These are phyloP conservation scores for Tolypocladium guangdongense DNA, from an alignment of 2,329 filamentous ascomycete species.

Conservation along the genomic window DNA sequence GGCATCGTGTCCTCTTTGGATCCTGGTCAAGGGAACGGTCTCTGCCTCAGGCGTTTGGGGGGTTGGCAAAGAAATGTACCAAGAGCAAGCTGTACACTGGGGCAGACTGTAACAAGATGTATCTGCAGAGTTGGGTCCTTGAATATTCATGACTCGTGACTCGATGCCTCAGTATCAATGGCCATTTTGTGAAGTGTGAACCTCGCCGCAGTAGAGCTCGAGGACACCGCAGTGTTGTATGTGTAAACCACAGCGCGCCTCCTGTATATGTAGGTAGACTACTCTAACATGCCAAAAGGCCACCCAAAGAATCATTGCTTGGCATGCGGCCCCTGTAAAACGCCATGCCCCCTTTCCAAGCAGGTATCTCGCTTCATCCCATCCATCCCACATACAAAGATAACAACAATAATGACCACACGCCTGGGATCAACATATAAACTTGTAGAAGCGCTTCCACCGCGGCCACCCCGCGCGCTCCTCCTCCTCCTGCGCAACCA, in stretches of 20 bases:
- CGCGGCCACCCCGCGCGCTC: constrained; percentile 61
- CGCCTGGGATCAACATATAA: constrained; percentile 45
- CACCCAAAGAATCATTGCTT: background rate
- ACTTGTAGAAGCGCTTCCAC: constrained; percentile 69
- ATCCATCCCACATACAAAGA: background rate
- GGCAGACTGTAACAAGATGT: background rate
- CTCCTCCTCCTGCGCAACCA: constrained; percentile 69
- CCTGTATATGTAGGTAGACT: background rate
- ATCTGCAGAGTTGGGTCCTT: background rate
- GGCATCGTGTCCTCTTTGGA: background rate
- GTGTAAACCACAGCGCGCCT: background rate
- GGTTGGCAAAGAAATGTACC: background rate
- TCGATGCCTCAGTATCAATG: background rate
- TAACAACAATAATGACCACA: constrained; percentile 1
- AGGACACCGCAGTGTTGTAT: background rate
- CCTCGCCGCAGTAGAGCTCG: background rate
- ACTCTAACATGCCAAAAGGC: background rate
- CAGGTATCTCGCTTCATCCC: background rate
- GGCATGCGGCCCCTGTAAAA: background rate
- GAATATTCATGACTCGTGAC: background rate
- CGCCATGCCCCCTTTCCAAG: background rate
- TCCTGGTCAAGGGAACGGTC: background rate
- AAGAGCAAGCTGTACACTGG: background rate
- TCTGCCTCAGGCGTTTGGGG: background rate
- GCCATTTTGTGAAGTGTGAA: background rate